Evolutionary conservation across 208 protist species (phyloP), one percentile per base, ranked within the genome.

Genomic region (Wallacemonas sp.): DNA sequence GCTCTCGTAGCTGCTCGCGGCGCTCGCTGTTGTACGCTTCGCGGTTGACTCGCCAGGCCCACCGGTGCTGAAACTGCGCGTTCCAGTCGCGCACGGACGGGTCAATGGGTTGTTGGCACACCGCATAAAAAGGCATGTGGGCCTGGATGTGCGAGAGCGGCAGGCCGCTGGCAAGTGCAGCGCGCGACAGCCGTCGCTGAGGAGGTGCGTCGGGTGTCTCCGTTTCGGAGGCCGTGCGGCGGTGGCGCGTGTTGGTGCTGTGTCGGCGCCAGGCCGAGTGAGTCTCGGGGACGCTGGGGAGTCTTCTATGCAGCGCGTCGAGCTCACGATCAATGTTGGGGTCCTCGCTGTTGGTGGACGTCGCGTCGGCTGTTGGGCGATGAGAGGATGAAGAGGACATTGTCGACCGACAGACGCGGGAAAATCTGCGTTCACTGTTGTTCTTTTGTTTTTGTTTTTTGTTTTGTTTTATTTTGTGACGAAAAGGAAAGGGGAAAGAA

Each of bases 21-120:
- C 16, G 25, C n/a, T 57, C 16, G 10, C 16, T 29, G 32, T 25
- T 42, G 26, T 59, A 23, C 8, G 18, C 10, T 16, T 72, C 59
- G 18, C 59, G 49, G 29, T 48, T 38, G 23, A 48, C 38, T 33
- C 64, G 48, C 55, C 69, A 66, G 36, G 33, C 61, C 73, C 73
- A 86, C 4, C 77, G 49, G 36, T 57, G 32, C 55, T 89, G 80
- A 55, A 89, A 89, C 67, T 84, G 77, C 39, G 68, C 54, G 66
- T 84, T 89, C 80, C 84, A 89, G 57, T 89, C 74, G 28, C 84
- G 71, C 23, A 70, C 61, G 11, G 33, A 48, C 4, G 55, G 61
- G 57, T 88, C 79, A 20, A 82, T 46, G 3, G 59, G 29, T 32
- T 72, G 57, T 14, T 49, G 31, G 39, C 72, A 70, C 12, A 45